Percentiles rank a stretch among this genome's conserved stretches.
These are phyloP conservation scores for Globisporangium canariense DNA, from an alignment of 352 stramenopile genomes.

Conservation along the genomic window DNA sequence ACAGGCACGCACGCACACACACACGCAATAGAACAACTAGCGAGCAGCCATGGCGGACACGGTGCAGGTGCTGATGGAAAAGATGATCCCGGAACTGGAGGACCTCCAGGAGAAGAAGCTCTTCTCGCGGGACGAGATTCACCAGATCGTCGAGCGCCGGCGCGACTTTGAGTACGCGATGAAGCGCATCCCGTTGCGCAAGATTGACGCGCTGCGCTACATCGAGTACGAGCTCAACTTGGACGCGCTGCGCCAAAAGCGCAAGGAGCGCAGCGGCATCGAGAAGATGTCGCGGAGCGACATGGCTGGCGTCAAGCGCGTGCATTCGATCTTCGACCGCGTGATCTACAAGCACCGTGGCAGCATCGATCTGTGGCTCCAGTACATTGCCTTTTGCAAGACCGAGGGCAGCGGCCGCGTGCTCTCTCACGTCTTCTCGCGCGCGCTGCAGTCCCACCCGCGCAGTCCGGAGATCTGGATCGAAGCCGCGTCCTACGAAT, in stretches of 20 bases:
- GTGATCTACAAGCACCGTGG: conserved; percentile 86
- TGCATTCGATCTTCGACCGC: conserved; percentile 87
- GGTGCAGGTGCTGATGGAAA: conserved; percentile 92
- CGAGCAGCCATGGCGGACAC: conserved; percentile 85
- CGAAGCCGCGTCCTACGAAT: conserved; percentile 89
- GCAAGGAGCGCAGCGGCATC: conserved; percentile 72
- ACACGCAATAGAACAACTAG: conserved; percentile 7
- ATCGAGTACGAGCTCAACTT: conserved; percentile 93
- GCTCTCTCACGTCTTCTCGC: conserved; percentile 78
- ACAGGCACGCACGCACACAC: too few species aligned
- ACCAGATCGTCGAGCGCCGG: conserved; percentile 87
- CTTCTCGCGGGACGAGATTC: conserved; percentile 86
- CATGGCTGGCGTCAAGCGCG: conserved; percentile 58
- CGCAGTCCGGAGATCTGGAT: conserved; percentile 88
- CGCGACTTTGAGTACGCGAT: conserved; percentile 93
- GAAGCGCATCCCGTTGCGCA: conserved; percentile 82
- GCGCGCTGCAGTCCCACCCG: conserved; percentile 84
- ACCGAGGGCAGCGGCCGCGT: conserved; percentile 62
- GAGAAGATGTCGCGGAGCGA: conserved; percentile 74
- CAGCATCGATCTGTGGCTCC: conserved; percentile 88
- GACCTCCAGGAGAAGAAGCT: conserved; percentile 87
- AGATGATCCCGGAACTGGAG: conserved; percentile 93
- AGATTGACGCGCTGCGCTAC: conserved; percentile 92
- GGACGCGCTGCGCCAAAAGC: conserved; percentile 80
- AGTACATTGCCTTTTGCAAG: conserved; percentile 89